Percentiles rank a stretch among this genome's conserved stretches.
phyloP scores from a whole-genome alignment of 2,329 filamentous ascomycete genomes.

The Allantophomopsis lycopodina region DNA sequence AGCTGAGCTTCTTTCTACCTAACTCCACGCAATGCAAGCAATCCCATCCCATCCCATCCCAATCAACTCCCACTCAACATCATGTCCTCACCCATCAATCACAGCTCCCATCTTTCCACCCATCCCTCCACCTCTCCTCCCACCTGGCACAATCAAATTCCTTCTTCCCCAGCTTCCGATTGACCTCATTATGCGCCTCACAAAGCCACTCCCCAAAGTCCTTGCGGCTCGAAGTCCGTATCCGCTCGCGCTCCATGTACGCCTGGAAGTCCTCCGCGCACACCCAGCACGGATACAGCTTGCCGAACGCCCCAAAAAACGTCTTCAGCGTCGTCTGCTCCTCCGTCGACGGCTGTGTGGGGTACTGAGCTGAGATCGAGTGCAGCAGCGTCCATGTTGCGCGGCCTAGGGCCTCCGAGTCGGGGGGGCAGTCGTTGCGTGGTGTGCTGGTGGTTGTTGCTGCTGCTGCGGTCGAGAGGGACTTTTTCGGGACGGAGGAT shows the following conservation, averaged over 20 bases:
- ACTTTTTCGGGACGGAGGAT: constrained; percentile 39
- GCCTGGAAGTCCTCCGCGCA: constrained; percentile 84
- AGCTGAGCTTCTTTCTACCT: too few species aligned
- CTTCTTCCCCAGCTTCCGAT: constrained; percentile 79
- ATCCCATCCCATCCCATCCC: too few species aligned
- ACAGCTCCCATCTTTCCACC: constrained; percentile 61
- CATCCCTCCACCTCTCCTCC: constrained; percentile 91
- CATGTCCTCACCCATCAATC: constrained; percentile 23
- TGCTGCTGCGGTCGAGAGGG: constrained; percentile 17
- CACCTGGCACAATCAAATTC: constrained; percentile 81
- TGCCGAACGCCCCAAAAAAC: constrained; percentile 72
- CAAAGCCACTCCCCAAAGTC: constrained; percentile 77
- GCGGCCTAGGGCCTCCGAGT: constrained; percentile 77
- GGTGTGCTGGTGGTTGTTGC: constrained; percentile 20
- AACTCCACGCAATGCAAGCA: too few species aligned
- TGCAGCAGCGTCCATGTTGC: constrained; percentile 90
- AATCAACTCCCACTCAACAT: neutral
- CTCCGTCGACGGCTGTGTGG: constrained; percentile 46
- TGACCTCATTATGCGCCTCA: constrained; percentile 77
- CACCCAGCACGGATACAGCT: constrained; percentile 88
- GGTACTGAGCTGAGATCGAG: constrained; percentile 80
- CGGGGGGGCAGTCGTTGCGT: constrained; percentile 67
- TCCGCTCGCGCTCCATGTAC: constrained; percentile 58
- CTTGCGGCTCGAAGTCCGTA: constrained; percentile 41
- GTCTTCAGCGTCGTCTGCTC: constrained; percentile 65